A percentile compares a stretch with the other conserved stretches of the same genome.
Evolutionary conservation across 2,329 filamentous ascomycete genomes (phyloP).

Genomic region (Calonectria pteridis): DNA sequence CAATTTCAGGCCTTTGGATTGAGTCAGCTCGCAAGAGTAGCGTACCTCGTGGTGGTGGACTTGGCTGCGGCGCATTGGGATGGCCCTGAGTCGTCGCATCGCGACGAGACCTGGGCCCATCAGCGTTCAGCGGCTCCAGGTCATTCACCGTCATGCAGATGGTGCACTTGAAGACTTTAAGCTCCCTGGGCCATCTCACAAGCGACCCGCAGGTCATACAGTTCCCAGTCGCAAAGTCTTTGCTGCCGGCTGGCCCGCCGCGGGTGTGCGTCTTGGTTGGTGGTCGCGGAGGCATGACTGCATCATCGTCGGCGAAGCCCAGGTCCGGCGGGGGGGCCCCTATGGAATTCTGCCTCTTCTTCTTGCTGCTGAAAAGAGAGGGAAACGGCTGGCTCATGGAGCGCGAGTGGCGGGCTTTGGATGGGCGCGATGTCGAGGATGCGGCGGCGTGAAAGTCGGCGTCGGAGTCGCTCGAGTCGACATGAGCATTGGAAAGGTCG

Average conservation of each 20-base stretch:
- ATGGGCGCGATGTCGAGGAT: constrained; percentile 25
- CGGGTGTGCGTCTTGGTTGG: constrained; percentile 45
- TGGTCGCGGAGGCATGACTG: constrained; percentile 41
- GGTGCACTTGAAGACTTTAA: constrained; percentile 83
- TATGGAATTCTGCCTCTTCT: constrained; percentile 63
- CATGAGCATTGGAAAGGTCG: constrained; percentile 45
- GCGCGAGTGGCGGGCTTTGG: constrained; percentile 53
- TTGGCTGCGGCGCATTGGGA: constrained; percentile 18
- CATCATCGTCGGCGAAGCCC: constrained; percentile 47
- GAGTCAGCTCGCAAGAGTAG: background rate
- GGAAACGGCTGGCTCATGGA: constrained; percentile 87
- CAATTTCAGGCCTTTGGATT: constrained; percentile 15
- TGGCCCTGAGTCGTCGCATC: constrained; percentile 37
- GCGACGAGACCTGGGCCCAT: constrained; percentile 37
- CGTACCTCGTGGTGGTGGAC: constrained; percentile 35
- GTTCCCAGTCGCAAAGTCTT: constrained; percentile 75
- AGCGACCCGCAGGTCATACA: constrained; percentile 90
- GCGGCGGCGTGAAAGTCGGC: constrained; percentile 52
- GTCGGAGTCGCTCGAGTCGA: constrained; percentile 60
- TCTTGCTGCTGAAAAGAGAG: constrained; percentile 73
- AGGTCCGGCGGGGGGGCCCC: constrained; percentile 50
- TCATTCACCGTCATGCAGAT: constrained; percentile 90
- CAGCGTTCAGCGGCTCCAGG: constrained; percentile 55
- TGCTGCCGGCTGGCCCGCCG: constrained; percentile 54
- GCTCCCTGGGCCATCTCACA: constrained; percentile 81